These are phyloP conservation scores for Gaeumannomyces tritici DNA, from an alignment of 2,329 filamentous ascomycete genomes.

Conservation along the genomic window DNA sequence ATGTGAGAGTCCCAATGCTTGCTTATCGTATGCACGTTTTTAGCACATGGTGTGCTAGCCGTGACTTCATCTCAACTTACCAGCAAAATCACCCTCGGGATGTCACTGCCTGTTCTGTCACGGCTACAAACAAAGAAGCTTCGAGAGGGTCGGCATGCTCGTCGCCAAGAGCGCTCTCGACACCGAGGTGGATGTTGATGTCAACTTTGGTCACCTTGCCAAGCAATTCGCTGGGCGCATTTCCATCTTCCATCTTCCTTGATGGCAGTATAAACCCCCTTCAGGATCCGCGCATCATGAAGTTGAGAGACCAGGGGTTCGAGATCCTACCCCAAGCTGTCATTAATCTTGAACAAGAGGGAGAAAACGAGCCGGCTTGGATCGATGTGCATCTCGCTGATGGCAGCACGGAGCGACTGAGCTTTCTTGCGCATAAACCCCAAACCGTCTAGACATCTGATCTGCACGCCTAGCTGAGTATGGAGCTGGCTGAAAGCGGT, in stretches of 20 bases:
- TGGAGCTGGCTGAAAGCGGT: not conserved
- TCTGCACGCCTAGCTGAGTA: not conserved
- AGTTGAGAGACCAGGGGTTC: not conserved
- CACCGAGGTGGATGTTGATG: conserved; percentile 3
- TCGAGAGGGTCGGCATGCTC: conserved; percentile 34
- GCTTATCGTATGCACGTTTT: not conserved
- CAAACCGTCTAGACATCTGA: not conserved
- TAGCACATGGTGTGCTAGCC: no score
- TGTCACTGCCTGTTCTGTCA: conserved; percentile 53
- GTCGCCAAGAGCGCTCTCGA: conserved; percentile 16
- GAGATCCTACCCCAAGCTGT: conserved; percentile 6
- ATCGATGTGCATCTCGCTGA: conserved; percentile 25
- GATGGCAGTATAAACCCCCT: conserved; percentile 28
- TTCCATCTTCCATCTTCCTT: conserved; percentile 36
- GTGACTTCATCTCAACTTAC: no score
- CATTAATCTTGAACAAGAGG: not conserved
- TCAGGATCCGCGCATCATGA: conserved; percentile 2
- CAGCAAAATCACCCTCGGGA: conserved; percentile 12
- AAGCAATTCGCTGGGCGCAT: conserved; percentile 33
- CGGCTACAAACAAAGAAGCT: conserved; percentile 46
- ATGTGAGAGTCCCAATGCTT: conserved; percentile 26
- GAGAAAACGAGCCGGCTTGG: conserved; percentile 12
- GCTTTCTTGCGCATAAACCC: conserved; percentile 3
- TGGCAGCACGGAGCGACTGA: conserved; percentile 16
- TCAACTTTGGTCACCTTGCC: conserved; percentile 20